Evolutionary conservation across 1,139 yeast species (phyloP).

Genomic region (Taphrina pruni): DNA sequence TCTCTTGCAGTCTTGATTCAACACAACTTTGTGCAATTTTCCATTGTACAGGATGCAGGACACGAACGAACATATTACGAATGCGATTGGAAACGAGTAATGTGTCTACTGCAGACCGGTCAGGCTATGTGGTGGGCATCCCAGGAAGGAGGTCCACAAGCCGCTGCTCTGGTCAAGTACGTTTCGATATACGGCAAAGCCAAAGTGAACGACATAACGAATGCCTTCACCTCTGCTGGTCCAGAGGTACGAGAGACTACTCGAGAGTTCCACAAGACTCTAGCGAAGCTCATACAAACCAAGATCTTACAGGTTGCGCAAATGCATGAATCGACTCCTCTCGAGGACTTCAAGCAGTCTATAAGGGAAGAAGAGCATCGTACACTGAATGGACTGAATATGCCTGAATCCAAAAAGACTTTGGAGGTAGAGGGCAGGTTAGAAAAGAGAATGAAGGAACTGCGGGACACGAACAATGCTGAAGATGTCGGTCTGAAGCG

Average conservation of each 20-base stretch:
- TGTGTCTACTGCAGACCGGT: slow-evolving; percentile 37
- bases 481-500: slow-evolving; percentile 25
- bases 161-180: slow-evolving; percentile 76
- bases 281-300: slow-evolving; percentile 4
- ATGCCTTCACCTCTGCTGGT: slow-evolving; percentile 15
- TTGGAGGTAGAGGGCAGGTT: slow-evolving; percentile 10
- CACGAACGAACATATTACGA: slow-evolving; percentile 42
- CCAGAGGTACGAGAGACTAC: background rate
- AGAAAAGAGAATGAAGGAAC: slow-evolving; percentile 21
- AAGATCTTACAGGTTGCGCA: slow-evolving; percentile 16
- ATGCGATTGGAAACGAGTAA: slow-evolving; percentile 37
- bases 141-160: slow-evolving; percentile 44
- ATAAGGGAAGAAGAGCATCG: slow-evolving; percentile 23
- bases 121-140: slow-evolving; percentile 37
- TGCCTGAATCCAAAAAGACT: slow-evolving; percentile 14
- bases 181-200: slow-evolving; percentile 51
- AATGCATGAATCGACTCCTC: slow-evolving; percentile 17
- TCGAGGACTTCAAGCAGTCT: slow-evolving; percentile 30
- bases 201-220: slow-evolving; percentile 10
- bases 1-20: slow-evolving; percentile 55
- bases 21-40: slow-evolving; percentile 53
- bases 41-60: slow-evolving; percentile 23
- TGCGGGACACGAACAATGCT: slow-evolving; percentile 20
- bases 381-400: slow-evolving; percentile 1
- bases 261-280: background rate